A percentile compares a stretch with the other conserved stretches of the same genome.
These are phyloP conservation scores for Platanus orientalis DNA, from an alignment of 164 flowering plant species.

Conservation along the genomic window DNA sequence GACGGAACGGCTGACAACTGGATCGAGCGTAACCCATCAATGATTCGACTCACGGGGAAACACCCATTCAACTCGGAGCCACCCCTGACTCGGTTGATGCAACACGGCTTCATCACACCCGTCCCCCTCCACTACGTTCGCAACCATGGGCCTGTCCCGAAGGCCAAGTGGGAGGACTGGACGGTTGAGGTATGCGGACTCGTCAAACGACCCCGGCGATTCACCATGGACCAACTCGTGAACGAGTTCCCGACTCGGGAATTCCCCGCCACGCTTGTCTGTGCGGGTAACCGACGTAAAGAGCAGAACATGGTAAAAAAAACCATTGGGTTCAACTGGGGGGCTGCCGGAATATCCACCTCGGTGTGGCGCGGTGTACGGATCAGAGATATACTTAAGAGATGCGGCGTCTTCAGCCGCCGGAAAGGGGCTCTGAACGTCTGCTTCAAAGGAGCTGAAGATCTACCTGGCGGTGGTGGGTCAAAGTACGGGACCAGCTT, in stretches of 20 bases:
- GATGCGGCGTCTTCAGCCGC: conserved; percentile 59
- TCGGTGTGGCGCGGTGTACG: conserved; percentile 89
- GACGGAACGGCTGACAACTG: conserved; percentile 75
- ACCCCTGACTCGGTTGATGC: conserved; percentile 71
- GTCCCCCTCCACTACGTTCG: conserved; percentile 94
- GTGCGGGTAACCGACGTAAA: conserved; percentile 92
- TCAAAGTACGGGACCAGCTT: conserved; percentile 90
- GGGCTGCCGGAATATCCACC: conserved; percentile 76
- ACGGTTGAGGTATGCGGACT: conserved; percentile 76
- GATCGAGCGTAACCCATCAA: conserved; percentile 65
- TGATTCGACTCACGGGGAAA: conserved; percentile 90
- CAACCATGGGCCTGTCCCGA: conserved; percentile 90
- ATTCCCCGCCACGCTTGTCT: conserved; percentile 81
- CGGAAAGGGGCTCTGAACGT: conserved; percentile 62
- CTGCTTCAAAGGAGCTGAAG: conserved; percentile 95
- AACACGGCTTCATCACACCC: conserved; percentile 92
- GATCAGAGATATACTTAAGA: conserved; percentile 50
- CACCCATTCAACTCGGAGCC: conserved; percentile 95
- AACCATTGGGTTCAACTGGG: conserved; percentile 97
- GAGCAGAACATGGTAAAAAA: conserved; percentile 93
- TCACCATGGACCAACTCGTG: conserved; percentile 78
- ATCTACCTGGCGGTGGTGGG: conserved; percentile 93
- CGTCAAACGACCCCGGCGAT: conserved; percentile 51
- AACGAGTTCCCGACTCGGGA: conserved; percentile 56
- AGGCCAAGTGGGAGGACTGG: conserved; percentile 69